phyloP scores from a whole-genome alignment of 768 basidiomycete genomes.

The Mycena epipterygia region DNA sequence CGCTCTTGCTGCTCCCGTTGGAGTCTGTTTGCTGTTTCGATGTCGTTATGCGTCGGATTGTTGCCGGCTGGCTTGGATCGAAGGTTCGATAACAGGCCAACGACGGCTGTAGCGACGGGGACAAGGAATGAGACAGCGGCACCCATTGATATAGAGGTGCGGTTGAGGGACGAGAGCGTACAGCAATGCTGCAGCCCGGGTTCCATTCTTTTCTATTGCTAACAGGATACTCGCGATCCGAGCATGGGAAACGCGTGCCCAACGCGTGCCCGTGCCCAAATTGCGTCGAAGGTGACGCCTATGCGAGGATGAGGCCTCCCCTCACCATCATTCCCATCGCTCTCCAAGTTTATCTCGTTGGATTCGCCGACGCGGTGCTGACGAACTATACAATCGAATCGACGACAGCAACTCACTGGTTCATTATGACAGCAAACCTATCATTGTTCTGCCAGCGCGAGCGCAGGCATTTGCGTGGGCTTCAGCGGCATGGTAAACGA shows the following conservation, averaged over 20 bases:
- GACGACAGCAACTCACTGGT: too few species aligned
- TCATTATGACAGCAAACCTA: too few species aligned
- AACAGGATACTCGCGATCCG: too few species aligned
- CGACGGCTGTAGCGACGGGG: not conserved
- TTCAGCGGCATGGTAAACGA: too few species aligned
- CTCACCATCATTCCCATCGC: too few species aligned
- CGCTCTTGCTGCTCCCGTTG: slow-evolving; percentile 15
- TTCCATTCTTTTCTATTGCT: not conserved
- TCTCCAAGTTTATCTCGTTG: too few species aligned
- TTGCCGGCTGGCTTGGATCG: not conserved
- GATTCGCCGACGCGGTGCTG: too few species aligned
- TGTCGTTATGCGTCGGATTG: not conserved
- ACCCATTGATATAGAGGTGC: not conserved
- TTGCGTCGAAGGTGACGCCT: not conserved
- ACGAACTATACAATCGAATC: too few species aligned
- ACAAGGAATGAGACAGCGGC: not conserved
- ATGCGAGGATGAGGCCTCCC: too few species aligned
- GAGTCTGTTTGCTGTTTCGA: slow-evolving; percentile 7
- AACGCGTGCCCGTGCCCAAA: slow-evolving; percentile 7
- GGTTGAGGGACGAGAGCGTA: not conserved
- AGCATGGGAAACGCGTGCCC: too few species aligned
- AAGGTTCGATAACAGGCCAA: not conserved
- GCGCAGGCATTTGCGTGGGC: too few species aligned
- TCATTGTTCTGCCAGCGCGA: too few species aligned
- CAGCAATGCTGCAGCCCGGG: not conserved